phyloP scores from a whole-genome alignment of 2,329 filamentous ascomycete genomes.

The Cryphonectria carpinicola region DNA sequence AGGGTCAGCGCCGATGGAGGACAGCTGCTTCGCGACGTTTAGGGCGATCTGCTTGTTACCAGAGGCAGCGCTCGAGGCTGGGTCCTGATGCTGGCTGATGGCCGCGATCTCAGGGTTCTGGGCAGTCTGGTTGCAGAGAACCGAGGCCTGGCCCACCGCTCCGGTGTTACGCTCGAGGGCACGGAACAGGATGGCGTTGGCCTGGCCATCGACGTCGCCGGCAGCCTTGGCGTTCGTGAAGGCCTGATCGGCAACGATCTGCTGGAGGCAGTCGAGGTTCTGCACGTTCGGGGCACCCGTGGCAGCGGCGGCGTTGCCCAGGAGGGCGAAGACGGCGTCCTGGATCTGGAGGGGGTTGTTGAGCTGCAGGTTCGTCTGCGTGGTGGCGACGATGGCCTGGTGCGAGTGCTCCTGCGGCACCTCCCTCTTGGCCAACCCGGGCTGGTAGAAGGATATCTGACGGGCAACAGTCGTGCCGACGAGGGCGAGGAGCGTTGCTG shows the following conservation, averaged over 20 bases:
- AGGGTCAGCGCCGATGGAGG: conserved; percentile 46
- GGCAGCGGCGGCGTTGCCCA: conserved; percentile 45
- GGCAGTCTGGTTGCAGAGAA: conserved; percentile 45
- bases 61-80: conserved; percentile 44
- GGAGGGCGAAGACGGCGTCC: conserved; percentile 51
- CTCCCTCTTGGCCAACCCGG: conserved; percentile 44
- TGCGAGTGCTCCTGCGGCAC: conserved; percentile 59
- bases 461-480: conserved; percentile 38
- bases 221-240: conserved; percentile 51
- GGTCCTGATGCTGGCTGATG: conserved; percentile 49
- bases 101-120: conserved; percentile 50
- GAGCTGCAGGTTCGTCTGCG: conserved; percentile 43
- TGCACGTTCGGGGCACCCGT: conserved; percentile 36
- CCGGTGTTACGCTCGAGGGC: conserved; percentile 50
- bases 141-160: conserved; percentile 44
- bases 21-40: conserved; percentile 47
- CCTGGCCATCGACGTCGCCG: conserved; percentile 46
- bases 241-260: conserved; percentile 47
- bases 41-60: conserved; percentile 47
- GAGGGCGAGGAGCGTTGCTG: conserved; percentile 37
- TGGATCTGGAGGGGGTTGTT: conserved; percentile 53
- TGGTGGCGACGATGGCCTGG: conserved; percentile 46
- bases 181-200: conserved; percentile 46
- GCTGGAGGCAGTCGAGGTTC: conserved; percentile 30
- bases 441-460: conserved; percentile 34